Conservation (phyloP, 306 rosid species). For the Sicyos edulis region DNA sequence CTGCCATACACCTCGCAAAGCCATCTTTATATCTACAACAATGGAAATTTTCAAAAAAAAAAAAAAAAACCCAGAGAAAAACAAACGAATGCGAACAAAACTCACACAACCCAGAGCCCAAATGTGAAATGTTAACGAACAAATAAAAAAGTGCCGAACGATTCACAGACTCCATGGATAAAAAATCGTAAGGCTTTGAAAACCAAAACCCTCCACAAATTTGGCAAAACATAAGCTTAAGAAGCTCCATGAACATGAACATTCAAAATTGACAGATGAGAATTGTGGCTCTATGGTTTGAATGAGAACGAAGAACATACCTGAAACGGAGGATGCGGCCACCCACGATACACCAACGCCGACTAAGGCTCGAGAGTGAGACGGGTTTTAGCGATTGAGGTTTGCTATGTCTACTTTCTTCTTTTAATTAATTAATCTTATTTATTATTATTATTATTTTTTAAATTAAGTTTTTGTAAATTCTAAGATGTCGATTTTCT, state of each 20-base stretch:
- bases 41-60: background rate
- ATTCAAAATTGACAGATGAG: too few species aligned
- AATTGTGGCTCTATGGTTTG: background rate
- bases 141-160: background rate
- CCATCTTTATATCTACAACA: constrained; percentile 41
- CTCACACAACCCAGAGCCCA: background rate
- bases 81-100: background rate
- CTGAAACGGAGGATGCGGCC: background rate
- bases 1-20: constrained; percentile 87
- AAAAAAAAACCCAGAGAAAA: background rate
- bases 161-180: background rate
- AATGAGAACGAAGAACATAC: background rate
- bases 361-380: background rate
- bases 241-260: background rate
- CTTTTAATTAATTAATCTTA: too few species aligned
- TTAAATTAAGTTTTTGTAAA: too few species aligned
- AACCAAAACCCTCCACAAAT: too few species aligned
- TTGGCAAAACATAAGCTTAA: background rate
- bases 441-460: too few species aligned
- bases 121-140: background rate
- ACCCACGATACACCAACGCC: background rate
- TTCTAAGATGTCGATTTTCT: too few species aligned
- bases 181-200: background rate
- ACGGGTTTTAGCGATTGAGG: background rate
- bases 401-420: background rate